Evolutionary conservation across 768 basidiomycete species (phyloP), one percentile per base, ranked within the genome.

Genomic region (Mycena venus): DNA sequence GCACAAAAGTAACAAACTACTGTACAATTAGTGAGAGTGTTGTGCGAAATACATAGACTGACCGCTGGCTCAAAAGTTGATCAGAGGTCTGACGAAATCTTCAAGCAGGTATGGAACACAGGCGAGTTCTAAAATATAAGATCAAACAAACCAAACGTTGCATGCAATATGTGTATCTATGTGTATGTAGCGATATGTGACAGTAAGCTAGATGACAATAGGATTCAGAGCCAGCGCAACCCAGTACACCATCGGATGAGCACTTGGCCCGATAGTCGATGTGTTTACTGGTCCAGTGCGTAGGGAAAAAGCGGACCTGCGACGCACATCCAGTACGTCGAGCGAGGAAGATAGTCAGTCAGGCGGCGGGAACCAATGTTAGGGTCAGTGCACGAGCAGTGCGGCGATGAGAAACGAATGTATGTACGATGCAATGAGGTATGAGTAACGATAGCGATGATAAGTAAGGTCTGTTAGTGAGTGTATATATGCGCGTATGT

Each of bases 211-310:
- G 47, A 63, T 47, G 51, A 15, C n/a, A 55, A 21, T n/a, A 42
- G 15, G 25, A 62, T 68, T 27, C 10, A 9, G 23, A 61, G 42
- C 65, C 66, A 68, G 72, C 72, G 67, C 72, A 73, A 69, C 67
- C 65, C 71, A 68, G 65, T 66, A 49, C 64, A 65, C 67, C 58
- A 38, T 55, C 6, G 34, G n/a, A 49, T 27, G 55, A 51, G 70
- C 63, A 25, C 62, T 65, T 49, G 63, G 63, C 63, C 31, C 29
- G 58, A 3, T 55, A 56, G 63, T 65, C 70, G 70, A 40, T 65
- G 66, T 53, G 49, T 68, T 36, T 55, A 73, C 72, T 73, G 47
- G 61, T 68, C 67, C 72, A 73, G 67, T 68, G 67, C 66, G 72
- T 42, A 49, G 67, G 9, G 12, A 12, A 49, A 42, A 25, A 17